Conservation (phyloP, 2,329 filamentous ascomycete species). For the Ascochyta viciae-villosae region DNA sequence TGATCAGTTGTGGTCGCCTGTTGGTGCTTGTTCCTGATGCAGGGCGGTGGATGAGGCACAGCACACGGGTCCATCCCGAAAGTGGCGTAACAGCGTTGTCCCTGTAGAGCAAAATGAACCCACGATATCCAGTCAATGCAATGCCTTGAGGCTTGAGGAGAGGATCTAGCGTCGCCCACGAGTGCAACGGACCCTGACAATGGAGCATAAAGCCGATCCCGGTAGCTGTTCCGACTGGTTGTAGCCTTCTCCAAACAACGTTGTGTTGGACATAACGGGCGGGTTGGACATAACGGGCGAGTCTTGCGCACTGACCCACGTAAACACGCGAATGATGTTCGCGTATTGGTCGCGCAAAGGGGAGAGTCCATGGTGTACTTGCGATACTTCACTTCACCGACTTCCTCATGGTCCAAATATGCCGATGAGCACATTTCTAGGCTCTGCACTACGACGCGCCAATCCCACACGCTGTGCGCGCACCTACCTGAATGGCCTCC, state of each 20-base stretch:
- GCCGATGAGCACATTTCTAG: slow-evolving; percentile 27
- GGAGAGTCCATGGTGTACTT: neutral
- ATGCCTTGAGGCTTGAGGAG: neutral
- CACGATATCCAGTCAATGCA: neutral
- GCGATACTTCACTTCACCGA: slow-evolving; percentile 10
- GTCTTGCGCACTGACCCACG: slow-evolving; percentile 7
- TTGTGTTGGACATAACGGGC: neutral
- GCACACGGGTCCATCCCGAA: neutral
- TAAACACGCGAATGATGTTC: slow-evolving; percentile 9
- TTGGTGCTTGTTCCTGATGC: neutral
- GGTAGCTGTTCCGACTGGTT: slow-evolving; percentile 15
- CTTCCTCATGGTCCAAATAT: slow-evolving; percentile 28
- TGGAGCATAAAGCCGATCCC: neutral
- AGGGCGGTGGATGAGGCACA: slow-evolving; percentile 13
- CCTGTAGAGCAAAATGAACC: neutral
- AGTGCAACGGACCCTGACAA: neutral
- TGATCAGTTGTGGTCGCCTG: neutral
- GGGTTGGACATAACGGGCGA: neutral
- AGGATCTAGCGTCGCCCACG: neutral
- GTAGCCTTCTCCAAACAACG: neutral
- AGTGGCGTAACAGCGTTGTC: neutral
- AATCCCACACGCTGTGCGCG: slow-evolving; percentile 24
- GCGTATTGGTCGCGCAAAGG: slow-evolving; percentile 16
- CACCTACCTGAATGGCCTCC: slow-evolving; percentile 32
- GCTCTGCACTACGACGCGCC: slow-evolving; percentile 25